Evolutionary conservation across 305 asterid species (phyloP).

Genomic region (Plantago coronopus): DNA sequence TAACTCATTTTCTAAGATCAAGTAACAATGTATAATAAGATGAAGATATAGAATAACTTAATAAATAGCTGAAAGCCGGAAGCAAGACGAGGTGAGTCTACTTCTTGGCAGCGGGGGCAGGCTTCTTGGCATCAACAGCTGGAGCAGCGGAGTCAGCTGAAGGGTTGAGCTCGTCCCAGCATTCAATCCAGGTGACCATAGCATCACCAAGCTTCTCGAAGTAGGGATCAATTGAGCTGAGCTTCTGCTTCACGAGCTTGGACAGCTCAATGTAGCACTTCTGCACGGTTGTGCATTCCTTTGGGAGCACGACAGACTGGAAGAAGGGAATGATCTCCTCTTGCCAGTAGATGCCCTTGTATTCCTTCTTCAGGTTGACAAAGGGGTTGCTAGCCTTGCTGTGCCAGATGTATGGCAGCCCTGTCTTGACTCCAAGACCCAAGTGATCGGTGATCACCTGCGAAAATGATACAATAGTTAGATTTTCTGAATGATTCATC

Average conservation of each 20-base stretch:
- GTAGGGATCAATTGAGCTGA: conserved; percentile 41
- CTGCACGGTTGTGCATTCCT: conserved; percentile 47
- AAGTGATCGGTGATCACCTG: conserved; percentile 54
- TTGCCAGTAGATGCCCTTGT: conserved; percentile 63
- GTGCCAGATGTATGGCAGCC: conserved; percentile 64
- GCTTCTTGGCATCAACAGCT: conserved; percentile 23
- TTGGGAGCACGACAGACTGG: conserved; percentile 36
- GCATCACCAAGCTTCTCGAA: conserved; percentile 51
- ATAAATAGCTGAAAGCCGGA: conserved; percentile 18
- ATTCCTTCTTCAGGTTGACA: conserved; percentile 53
- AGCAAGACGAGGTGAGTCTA: conserved; percentile 17
- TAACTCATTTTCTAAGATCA: conserved; percentile 26
- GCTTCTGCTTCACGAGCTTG: conserved; percentile 48
- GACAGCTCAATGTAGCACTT: conserved; percentile 55
- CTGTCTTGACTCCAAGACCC: conserved; percentile 55
- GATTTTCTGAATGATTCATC: too few species aligned
- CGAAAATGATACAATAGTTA: neutral
- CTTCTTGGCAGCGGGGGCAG: conserved; percentile 31
- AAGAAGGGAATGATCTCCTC: conserved; percentile 58
- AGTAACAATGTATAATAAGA: conserved; percentile 6
- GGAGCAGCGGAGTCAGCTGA: conserved; percentile 20
- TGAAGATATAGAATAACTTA: neutral
- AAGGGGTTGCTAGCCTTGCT: conserved; percentile 63
- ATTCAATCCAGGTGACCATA: conserved; percentile 53
- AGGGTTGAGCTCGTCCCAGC: conserved; percentile 48